Percentiles rank a stretch among this genome's conserved stretches.
phyloP scores from a whole-genome alignment of 768 basidiomycete genomes.

The Tricholoma sp. region DNA sequence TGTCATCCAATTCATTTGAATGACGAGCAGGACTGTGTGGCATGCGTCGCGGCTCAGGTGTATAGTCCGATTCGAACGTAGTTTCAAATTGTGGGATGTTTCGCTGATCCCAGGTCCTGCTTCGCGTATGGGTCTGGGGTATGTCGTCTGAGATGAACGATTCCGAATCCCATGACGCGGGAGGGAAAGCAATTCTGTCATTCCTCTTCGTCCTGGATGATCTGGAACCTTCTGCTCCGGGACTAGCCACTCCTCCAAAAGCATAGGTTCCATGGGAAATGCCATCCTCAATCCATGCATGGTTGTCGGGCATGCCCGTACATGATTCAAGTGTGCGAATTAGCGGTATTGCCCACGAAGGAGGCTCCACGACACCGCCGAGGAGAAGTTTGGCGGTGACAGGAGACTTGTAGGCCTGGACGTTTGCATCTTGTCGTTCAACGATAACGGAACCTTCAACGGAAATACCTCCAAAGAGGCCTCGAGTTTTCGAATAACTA shows the following conservation, averaged over 20 bases:
- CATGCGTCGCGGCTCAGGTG: constrained; percentile 22
- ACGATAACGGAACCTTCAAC: constrained; percentile 87
- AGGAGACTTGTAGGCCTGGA: constrained; percentile 68
- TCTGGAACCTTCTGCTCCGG: constrained; percentile 22
- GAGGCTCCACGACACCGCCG: constrained; percentile 67
- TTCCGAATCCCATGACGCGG: constrained; percentile 57
- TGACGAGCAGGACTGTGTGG: constrained; percentile 20
- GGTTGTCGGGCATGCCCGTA: constrained; percentile 62
- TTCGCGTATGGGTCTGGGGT: constrained; percentile 18
- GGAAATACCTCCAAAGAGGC: constrained; percentile 90
- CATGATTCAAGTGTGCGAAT: constrained; percentile 70
- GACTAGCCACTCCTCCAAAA: constrained; percentile 51
- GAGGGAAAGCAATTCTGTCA: constrained; percentile 48
- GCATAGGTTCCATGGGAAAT: constrained; percentile 42
- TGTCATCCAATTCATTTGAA: constrained; percentile 6
- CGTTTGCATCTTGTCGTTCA: constrained; percentile 91
- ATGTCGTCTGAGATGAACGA: constrained; percentile 45
- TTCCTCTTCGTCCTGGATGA: constrained; percentile 44
- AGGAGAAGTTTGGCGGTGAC: constrained; percentile 79
- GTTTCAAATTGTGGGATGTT: constrained; percentile 33
- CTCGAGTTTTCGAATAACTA: constrained; percentile 88
- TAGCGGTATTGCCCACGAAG: constrained; percentile 73
- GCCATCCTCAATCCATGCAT: constrained; percentile 61
- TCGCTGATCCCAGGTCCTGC: constrained; percentile 29
- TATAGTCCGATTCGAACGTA: constrained; percentile 41